Base-by-base conservation (phyloP, 306 rosid genomes). In the Casuarina glauca region DNA sequence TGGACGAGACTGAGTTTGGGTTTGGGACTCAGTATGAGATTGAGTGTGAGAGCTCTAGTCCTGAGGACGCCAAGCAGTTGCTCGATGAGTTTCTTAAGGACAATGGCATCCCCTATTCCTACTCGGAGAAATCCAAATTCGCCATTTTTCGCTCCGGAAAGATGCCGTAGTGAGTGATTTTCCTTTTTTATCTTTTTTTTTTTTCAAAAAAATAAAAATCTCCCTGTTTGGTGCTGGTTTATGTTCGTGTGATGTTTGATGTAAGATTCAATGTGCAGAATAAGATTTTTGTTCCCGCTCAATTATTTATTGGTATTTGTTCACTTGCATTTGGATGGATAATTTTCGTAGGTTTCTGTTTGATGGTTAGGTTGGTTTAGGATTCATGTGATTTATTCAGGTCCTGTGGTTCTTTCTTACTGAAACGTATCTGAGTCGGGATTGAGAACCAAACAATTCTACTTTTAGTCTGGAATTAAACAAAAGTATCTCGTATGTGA, bases 1-100 rank as follows among this genome's bases (percentile, higher is more conserved):
- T 95, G 76, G 99, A 95, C 76, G 93, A 95, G 82, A 91, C 97
- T 1, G 57, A 64, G 70, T 95, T 87, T 79, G 88, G 72, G 63
- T 95, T 88, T 79, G 97, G 97, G 12, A 91, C 85, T 62, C 67
- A 78, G 83, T 91, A 84, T 48, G 99, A 95, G 89, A 93, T 93
- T 32, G 99, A 95, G 75, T 95, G 97, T 74, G 97, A 95, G 88
- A 92, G 87, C 77, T 26, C 38, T 50, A 91, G 91, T 73, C 97
- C 97, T 50, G 93, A 95, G 44, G 86, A 41, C 12, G 97, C 91
- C 62, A 91, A 92, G 78, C 66, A 81, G 20, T 12, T 86, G 58
- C 86, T 95, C 0, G 97, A 93, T 81, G 93, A 85, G 5, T 76
- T 95, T 20, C 79, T 95, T 87, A 86, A 88, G 88, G 97, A 88